A percentile compares a stretch with the other conserved stretches of the same genome.
Conservation (phyloP, 768 basidiomycete genomes). For the Suillus alpinus region DNA sequence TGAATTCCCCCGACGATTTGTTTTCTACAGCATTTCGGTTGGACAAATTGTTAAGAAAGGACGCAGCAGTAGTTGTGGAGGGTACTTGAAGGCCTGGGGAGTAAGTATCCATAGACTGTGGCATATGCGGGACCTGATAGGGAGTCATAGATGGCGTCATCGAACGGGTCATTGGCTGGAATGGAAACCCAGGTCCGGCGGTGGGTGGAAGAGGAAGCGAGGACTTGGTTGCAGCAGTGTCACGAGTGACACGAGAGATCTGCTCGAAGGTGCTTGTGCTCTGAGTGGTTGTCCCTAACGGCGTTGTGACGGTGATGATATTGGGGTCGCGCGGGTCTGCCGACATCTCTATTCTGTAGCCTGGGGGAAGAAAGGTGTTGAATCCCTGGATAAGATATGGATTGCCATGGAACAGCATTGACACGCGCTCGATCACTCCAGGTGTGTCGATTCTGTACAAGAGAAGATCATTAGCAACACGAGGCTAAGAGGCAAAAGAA, state of each 20-base stretch:
- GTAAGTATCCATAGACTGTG: slow-evolving; percentile 34
- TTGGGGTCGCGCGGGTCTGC: slow-evolving; percentile 66
- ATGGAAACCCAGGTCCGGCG: slow-evolving; percentile 31
- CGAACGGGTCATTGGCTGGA: slow-evolving; percentile 4
- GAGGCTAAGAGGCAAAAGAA: slow-evolving; percentile 10
- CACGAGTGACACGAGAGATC: slow-evolving; percentile 21
- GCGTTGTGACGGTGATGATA: slow-evolving; percentile 80
- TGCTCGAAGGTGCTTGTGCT: slow-evolving; percentile 45
- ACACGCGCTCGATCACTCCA: slow-evolving; percentile 94
- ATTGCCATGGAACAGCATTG: slow-evolving; percentile 88
- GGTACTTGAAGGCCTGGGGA: slow-evolving; percentile 46
- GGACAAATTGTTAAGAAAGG: slow-evolving; percentile 60
- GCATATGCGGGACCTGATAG: slow-evolving; percentile 36
- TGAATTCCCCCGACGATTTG: slow-evolving; percentile 70
- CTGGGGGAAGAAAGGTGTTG: slow-evolving; percentile 94
- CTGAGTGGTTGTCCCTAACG: slow-evolving; percentile 69
- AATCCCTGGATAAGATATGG: slow-evolving; percentile 92
- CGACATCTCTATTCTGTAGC: slow-evolving; percentile 89
- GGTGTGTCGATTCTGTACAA: slow-evolving; percentile 87
- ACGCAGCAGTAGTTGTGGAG: slow-evolving; percentile 59
- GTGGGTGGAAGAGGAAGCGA: slow-evolving; percentile 24
- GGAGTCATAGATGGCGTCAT: slow-evolving; percentile 57
- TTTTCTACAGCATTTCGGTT: slow-evolving; percentile 48
- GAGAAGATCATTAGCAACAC: slow-evolving; percentile 12
- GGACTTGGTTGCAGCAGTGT: slow-evolving; percentile 20